Evolutionary conservation across 345 rosid genomes (phyloP).

Genomic region (Boechera retrofracta): DNA sequence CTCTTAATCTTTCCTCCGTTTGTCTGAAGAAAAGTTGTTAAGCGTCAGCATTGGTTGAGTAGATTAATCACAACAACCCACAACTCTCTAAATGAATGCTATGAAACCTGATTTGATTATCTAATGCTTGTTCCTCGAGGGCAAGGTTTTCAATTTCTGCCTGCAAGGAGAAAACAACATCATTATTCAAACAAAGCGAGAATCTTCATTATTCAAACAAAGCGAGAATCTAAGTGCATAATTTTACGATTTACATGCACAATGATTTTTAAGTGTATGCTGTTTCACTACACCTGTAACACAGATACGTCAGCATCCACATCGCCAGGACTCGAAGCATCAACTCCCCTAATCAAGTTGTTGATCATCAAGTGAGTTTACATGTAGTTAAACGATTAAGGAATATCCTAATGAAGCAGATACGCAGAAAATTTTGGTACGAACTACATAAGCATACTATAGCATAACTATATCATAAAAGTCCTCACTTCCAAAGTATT

Average conservation of each 20-base stretch:
- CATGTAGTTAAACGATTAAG: conserved; percentile 19
- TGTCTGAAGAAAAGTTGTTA: conserved; percentile 59
- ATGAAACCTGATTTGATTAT: conserved; percentile 79
- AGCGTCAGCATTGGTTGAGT: conserved; percentile 47
- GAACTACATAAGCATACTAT: conserved; percentile 40
- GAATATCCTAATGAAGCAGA: conserved; percentile 33
- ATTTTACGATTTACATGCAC: background rate
- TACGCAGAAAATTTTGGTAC: conserved; percentile 17
- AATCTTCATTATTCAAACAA: conserved; percentile 24
- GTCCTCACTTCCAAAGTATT: conserved; percentile 90
- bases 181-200: conserved; percentile 28
- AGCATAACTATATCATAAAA: conserved; percentile 28
- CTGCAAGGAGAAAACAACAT: conserved; percentile 55
- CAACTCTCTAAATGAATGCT: conserved; percentile 36
- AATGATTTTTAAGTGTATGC: conserved; percentile 15
- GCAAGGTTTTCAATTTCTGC: conserved; percentile 75
- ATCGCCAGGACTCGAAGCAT: conserved; percentile 67
- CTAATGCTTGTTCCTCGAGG: conserved; percentile 70
- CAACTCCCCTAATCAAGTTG: conserved; percentile 73
- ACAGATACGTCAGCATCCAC: conserved; percentile 57
- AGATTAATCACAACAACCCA: conserved; percentile 33
- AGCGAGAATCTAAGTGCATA: conserved; percentile 10
- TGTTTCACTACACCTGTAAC: conserved; percentile 62
- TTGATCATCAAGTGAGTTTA: conserved; percentile 44
- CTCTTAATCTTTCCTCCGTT: conserved; percentile 77